A percentile compares a stretch with the other conserved stretches of the same genome.
phyloP scores from a whole-genome alignment of 2,329 filamentous ascomycete species.

The Xylaria digitata region DNA sequence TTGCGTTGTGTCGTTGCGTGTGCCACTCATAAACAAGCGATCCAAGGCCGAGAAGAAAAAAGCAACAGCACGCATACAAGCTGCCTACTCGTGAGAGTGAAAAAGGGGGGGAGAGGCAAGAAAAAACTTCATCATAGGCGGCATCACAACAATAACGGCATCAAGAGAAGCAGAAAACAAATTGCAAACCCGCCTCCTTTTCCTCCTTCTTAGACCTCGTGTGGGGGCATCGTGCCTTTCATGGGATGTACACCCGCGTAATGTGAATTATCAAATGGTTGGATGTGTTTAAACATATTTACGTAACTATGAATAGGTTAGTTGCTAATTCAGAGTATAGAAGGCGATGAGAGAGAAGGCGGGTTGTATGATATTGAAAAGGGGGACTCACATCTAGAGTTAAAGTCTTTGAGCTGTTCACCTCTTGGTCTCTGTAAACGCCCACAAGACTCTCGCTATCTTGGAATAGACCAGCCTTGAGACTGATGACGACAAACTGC shows the following conservation, averaged over 20 bases:
- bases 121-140: conserved; percentile 17
- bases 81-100: conserved; percentile 18
- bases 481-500: conserved; percentile 98
- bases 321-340: conserved; percentile 17
- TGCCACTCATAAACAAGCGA: neutral
- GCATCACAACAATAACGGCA: conserved; percentile 15
- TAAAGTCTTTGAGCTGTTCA: conserved; percentile 90
- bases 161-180: neutral
- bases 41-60: neutral
- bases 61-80: conserved; percentile 6
- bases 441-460: conserved; percentile 95
- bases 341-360: neutral
- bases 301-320: conserved; percentile 46
- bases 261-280: neutral
- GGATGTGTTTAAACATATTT: conserved; percentile 39
- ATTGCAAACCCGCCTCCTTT: conserved; percentile 11
- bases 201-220: neutral
- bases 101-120: too few relatives aligned
- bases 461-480: conserved; percentile 96
- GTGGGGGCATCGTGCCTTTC: neutral
- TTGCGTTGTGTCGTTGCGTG: neutral
- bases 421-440: conserved; percentile 93
- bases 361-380: neutral
- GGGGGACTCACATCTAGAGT: conserved; percentile 87
- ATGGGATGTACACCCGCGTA: neutral